These are phyloP conservation scores for Fraxinus dipetala DNA, from an alignment of 305 asterid species.

Conservation along the genomic window DNA sequence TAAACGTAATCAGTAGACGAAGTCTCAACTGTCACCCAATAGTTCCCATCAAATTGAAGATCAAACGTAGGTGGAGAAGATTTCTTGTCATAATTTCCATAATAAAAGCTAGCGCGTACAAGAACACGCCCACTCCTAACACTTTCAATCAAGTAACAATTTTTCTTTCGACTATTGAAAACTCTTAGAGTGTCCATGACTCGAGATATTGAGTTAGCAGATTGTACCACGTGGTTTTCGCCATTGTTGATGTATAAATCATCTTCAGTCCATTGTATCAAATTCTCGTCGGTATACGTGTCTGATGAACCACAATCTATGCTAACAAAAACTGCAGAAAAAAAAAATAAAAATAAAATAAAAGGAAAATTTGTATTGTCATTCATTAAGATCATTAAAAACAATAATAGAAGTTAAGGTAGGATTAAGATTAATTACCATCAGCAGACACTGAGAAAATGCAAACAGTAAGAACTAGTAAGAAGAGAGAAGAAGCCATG, in stretches of 20 bases:
- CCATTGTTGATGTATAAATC: conserved; percentile 32
- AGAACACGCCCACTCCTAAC: conserved; percentile 31
- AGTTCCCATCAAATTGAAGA: conserved; percentile 53
- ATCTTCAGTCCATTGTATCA: conserved; percentile 49
- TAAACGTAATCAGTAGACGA: neutral
- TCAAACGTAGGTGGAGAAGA: conserved; percentile 58
- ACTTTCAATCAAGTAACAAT: conserved; percentile 41
- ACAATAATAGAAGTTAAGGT: neutral
- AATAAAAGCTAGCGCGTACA: conserved; percentile 54
- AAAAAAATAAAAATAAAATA: neutral
- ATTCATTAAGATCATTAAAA: neutral
- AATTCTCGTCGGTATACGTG: conserved; percentile 30
- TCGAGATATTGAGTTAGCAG: conserved; percentile 34
- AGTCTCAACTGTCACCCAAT: conserved; percentile 43
- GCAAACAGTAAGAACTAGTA: conserved; percentile 26
- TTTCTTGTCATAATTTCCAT: conserved; percentile 68
- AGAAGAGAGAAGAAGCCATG: conserved; percentile 4
- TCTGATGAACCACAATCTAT: conserved; percentile 65
- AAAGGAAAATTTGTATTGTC: neutral
- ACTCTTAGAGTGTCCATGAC: conserved; percentile 56
- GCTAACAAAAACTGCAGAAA: conserved; percentile 40
- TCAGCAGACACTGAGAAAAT: conserved; percentile 33
- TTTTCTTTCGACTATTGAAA: conserved; percentile 44
- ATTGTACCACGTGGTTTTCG: conserved; percentile 27
- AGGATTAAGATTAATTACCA: conserved; percentile 17